Evolutionary conservation across 768 basidiomycete genomes (phyloP), one percentile per base, ranked within the genome.

Genomic region (Boletus subparvulus): DNA sequence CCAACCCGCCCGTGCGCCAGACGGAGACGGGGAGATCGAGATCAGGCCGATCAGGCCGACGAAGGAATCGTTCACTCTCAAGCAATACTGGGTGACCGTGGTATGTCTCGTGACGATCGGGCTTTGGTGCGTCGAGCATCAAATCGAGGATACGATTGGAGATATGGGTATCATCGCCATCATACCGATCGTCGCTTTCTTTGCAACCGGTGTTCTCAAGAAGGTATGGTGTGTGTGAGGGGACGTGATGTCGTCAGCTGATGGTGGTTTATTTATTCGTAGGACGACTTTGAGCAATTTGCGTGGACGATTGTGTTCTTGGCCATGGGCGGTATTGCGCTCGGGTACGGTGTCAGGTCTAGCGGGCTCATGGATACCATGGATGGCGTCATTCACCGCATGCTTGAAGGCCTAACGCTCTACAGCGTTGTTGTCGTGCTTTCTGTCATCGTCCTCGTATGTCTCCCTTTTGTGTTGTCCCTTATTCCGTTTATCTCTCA

Each of bases 81-180:
- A 90, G 69, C 97, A 99, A 71, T 97, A 85, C 66, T 98, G 88
- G 84, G 95, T 98, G 12, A 78, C 84, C 2, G 79, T 86, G 53
- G 86, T 99, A 28, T 94, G 91, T 62, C 59, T 94, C 26, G 72
- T 80, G 50, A 98, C 97, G 3, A 98, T 99, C 63, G 80, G 64
- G 7, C 74, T 98, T 52, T 98, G 96, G 95, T 95, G 93, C 66
- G 70, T 93, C 40, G 94, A 90, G 61, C 88, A 91, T 66, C 73
- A 77, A 65, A 83, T 98, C 51, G 84, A 95, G 67, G 72, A 76
- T 7, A 76, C 76, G 46, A 80, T 98, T 4, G 97, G 97, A 2
- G 94, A 98, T 70, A 99, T 98, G 95, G 97, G 97, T 32, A 81
- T 98, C 64, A 94, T 99, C 61, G 95, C 96, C 3, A 85, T 98